Conservation (phyloP, 1,139 yeast species). For the Scheffersomyces stambukii region DNA sequence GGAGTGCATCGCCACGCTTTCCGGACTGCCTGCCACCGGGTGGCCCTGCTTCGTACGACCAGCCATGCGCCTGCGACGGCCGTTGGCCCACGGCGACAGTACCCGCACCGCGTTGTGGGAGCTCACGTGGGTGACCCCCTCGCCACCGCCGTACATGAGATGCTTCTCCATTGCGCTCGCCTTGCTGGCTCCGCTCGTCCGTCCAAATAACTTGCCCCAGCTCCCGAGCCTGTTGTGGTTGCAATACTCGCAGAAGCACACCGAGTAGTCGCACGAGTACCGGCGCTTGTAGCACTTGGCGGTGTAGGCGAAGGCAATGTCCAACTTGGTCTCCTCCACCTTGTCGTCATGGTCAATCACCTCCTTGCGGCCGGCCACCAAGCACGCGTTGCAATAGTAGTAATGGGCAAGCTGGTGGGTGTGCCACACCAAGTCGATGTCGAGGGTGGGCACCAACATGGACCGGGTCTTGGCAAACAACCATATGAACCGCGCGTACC, state of each 20-base stretch:
- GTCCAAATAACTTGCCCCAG: too few relatives aligned
- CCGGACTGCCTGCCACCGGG: too few relatives aligned
- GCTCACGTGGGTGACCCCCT: too few relatives aligned
- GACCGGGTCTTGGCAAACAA: conserved; percentile 8
- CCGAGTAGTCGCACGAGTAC: conserved; percentile 11
- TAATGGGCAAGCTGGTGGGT: conserved; percentile 30
- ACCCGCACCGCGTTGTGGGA: too few relatives aligned
- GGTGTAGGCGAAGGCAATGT: conserved; percentile 12
- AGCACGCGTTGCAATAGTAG: conserved; percentile 21
- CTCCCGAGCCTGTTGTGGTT: conserved; percentile 27
- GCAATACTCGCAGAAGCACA: conserved; percentile 16
- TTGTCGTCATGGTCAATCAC: conserved; percentile 15
- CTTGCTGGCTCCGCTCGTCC: too few relatives aligned
- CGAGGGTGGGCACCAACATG: conserved; percentile 33
- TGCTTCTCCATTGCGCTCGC: too few relatives aligned
- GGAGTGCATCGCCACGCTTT: too few relatives aligned
- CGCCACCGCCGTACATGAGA: too few relatives aligned
- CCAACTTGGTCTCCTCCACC: conserved; percentile 10
- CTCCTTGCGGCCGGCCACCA: conserved; percentile 5
- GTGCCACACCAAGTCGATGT: conserved; percentile 39
- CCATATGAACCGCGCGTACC: conserved; percentile 22
- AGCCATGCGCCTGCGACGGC: too few relatives aligned
- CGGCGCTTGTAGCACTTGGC: conserved; percentile 9
- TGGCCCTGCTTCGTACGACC: too few relatives aligned
- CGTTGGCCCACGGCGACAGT: too few relatives aligned